Base-by-base conservation (phyloP, 768 basidiomycete genomes). In the Mycena polygramma region DNA sequence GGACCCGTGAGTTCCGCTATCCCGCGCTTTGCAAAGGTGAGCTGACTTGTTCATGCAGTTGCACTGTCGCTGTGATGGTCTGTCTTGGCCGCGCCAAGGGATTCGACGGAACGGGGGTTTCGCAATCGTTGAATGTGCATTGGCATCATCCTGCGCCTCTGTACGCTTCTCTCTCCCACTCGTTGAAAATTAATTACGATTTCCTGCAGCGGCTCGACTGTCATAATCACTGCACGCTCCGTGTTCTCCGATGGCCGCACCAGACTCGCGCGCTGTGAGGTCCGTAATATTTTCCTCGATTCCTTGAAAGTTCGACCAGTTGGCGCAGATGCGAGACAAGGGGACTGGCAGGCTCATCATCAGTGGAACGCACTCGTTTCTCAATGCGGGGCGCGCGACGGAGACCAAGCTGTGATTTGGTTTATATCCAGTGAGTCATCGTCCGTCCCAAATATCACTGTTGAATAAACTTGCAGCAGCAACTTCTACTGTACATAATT, bases 81-180 rank as follows among this genome's bases (percentile, higher is more conserved):
- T 49, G 65, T 6, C 57, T 68, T 19, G 71, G 71, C 7, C 71
- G 51, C 7, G 57, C 26, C 19, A 66, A 61, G 17, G 63, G 66
- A 22, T 72, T 72, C 58, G 71, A 72, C 39, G 71, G 71, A 2
- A 64, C 67, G 0, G 71, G 71, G 8, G 63, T 73, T 22, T 62
- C 71, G 19, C 57, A 53, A 6, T 26, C 63, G 1, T 69, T 72
- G 67, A 73, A 73, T 43, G 26, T 73, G 20, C 46, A 73, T 20
- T 73, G 71, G 71, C 71, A 73, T 26, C 63, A 66, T 14, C 49
- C 71, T 2, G 71, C 68, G 5, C 59, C 46, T 0, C 54, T 69
- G 71, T 69, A 46, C 17, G 68, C 51, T 2, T 39, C 20, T 41
- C 0, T 14, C 19, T 11, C 45, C n/a, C 10, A 39, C 8, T 5